These are phyloP conservation scores for Lactarius hatsudake DNA, from an alignment of 768 basidiomycete species.

Conservation along the genomic window DNA sequence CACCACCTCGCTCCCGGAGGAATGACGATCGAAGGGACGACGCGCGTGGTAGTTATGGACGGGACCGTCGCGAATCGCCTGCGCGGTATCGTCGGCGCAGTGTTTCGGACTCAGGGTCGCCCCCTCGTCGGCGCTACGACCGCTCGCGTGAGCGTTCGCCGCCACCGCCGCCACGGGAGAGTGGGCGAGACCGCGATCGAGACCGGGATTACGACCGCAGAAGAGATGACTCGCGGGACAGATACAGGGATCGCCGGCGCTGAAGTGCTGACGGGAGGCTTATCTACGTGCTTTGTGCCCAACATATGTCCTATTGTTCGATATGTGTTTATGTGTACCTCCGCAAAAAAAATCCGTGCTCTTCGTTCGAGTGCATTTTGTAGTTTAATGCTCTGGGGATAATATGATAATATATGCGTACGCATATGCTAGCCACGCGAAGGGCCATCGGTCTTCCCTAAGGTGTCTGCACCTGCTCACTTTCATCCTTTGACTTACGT, in stretches of 20 bases:
- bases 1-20: conserved; percentile 22
- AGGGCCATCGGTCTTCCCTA: background rate
- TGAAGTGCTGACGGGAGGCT: conserved; percentile 6
- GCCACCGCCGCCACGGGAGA: conserved; percentile 10
- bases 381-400: background rate
- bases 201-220: conserved; percentile 16
- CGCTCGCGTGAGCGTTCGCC: conserved; percentile 11
- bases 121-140: conserved; percentile 20
- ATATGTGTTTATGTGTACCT: background rate
- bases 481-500: conserved; percentile 33
- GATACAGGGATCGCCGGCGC: conserved; percentile 23
- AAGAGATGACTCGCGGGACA: conserved; percentile 24
- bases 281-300: background rate
- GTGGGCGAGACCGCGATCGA: conserved; percentile 10
- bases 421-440: background rate
- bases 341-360: background rate
- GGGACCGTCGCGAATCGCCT: conserved; percentile 11
- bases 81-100: conserved; percentile 20
- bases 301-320: background rate
- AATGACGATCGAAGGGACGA: conserved; percentile 8
- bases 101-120: conserved; percentile 20
- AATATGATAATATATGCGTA: background rate
- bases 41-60: conserved; percentile 6
- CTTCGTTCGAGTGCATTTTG: background rate
- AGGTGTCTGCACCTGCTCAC: background rate